phyloP scores from a whole-genome alignment of 2,329 filamentous ascomycete species.

The Cadophora gregata region DNA sequence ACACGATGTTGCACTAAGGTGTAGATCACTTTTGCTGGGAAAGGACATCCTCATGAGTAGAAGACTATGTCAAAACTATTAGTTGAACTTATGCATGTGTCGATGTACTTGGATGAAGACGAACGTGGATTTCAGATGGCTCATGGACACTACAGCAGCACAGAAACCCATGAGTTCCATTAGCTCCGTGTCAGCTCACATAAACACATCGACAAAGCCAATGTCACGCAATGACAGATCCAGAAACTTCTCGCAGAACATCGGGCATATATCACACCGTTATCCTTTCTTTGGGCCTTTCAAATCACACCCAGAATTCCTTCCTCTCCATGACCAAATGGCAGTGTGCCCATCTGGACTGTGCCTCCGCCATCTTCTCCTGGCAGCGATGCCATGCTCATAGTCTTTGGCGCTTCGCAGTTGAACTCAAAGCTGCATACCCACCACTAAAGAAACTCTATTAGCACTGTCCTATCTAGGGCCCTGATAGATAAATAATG shows the following conservation, averaged over 20 bases:
- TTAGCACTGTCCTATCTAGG: background rate
- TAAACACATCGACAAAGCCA: background rate
- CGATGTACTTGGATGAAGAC: background rate
- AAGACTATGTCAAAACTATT: background rate
- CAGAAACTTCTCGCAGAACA: background rate
- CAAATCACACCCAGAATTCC: conserved; percentile 3
- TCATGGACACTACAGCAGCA: background rate
- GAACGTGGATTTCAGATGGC: background rate
- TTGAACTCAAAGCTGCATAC: conserved; percentile 7
- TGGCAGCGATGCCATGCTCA: background rate
- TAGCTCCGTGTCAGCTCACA: background rate
- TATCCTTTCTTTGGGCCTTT: background rate
- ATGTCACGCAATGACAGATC: background rate
- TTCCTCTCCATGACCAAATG: conserved; percentile 4
- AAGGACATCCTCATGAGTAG: no score
- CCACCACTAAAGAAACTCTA: background rate
- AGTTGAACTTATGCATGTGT: background rate
- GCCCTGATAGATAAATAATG: background rate
- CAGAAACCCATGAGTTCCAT: no score
- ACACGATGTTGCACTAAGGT: no score
- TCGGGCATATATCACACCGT: background rate
- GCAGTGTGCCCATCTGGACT: background rate
- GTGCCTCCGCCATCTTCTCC: background rate
- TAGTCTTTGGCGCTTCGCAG: background rate
- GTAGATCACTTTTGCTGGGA: no score